Percentiles rank a stretch among this genome's conserved stretches.
phyloP scores from a whole-genome alignment of 2,329 filamentous ascomycete species.

The Dissoconium aciculare region DNA sequence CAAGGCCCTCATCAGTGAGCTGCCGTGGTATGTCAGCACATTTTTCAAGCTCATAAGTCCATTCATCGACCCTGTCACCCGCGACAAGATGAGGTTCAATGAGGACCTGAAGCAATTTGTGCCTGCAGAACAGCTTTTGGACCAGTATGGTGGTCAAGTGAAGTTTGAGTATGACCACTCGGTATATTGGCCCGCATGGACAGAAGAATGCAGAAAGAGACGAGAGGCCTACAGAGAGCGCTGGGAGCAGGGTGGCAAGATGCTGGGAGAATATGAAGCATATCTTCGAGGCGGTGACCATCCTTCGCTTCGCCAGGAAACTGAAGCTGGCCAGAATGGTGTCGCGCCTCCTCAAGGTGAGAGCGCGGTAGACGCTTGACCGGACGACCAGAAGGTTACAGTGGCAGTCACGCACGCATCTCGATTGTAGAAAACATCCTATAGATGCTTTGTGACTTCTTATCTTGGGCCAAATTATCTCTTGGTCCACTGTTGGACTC shows the following conservation, averaged over 20 bases:
- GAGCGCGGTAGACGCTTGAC: no score
- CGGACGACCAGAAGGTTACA: no score
- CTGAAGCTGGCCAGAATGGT: no score
- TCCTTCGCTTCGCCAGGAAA: conserved; percentile 14
- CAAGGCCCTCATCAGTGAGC: conserved; percentile 74
- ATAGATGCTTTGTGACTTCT: no score
- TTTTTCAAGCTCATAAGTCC: conserved; percentile 96
- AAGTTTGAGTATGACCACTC: conserved; percentile 85
- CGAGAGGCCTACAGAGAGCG: conserved; percentile 48
- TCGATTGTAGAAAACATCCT: no score
- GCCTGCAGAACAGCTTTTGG: conserved; percentile 68
- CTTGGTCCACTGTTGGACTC: no score
- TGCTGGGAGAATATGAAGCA: conserved; percentile 72
- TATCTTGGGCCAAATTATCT: no score
- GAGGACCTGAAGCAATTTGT: conserved; percentile 76
- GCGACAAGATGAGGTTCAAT: conserved; percentile 95
- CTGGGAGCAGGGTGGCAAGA: conserved; percentile 68
- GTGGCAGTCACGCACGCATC: no score
- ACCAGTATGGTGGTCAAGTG: conserved; percentile 60
- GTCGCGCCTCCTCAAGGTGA: no score
- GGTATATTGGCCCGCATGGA: conserved; percentile 77
- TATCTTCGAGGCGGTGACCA: conserved; percentile 61
- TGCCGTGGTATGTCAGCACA: conserved; percentile 78
- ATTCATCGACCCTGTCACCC: conserved; percentile 89
- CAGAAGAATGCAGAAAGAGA: conserved; percentile 52